Conservation (phyloP, 179 eudicot genomes). For the Camellia oleifera region DNA sequence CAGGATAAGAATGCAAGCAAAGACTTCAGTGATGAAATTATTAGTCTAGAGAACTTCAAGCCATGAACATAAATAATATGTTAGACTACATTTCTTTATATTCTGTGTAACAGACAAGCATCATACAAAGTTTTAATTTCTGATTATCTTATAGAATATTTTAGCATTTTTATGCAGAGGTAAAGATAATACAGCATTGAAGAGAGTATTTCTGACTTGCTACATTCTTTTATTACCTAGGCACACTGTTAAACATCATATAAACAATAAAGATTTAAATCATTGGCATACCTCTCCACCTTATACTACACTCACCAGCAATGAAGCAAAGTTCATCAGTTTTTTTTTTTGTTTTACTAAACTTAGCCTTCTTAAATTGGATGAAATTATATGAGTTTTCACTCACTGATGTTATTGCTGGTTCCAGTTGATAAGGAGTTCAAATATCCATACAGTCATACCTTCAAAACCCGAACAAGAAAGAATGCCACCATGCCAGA, state of each 20-base stretch:
- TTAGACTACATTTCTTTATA: no score
- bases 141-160: neutral
- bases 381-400: neutral
- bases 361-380: neutral
- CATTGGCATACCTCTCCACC: neutral
- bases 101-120: neutral
- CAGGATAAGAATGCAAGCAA: no score
- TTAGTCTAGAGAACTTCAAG: no score
- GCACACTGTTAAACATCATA: neutral
- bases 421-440: neutral
- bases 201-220: neutral
- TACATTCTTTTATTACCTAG: neutral
- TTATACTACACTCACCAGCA: neutral
- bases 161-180: neutral
- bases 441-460: slow-evolving; percentile 23
- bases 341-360: neutral
- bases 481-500: slow-evolving; percentile 89
- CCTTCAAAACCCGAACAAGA: slow-evolving; percentile 96
- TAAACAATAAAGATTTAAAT: neutral
- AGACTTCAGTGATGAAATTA: no score
- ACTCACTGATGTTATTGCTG: neutral
- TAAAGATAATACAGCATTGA: neutral
- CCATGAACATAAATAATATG: no score
- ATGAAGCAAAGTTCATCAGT: slow-evolving; percentile 1
- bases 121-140: neutral